Evolutionary conservation across 2,329 filamentous ascomycete genomes (phyloP), one percentile per base, ranked within the genome.

Genomic region (Paecilomyces dactylethromorphus): DNA sequence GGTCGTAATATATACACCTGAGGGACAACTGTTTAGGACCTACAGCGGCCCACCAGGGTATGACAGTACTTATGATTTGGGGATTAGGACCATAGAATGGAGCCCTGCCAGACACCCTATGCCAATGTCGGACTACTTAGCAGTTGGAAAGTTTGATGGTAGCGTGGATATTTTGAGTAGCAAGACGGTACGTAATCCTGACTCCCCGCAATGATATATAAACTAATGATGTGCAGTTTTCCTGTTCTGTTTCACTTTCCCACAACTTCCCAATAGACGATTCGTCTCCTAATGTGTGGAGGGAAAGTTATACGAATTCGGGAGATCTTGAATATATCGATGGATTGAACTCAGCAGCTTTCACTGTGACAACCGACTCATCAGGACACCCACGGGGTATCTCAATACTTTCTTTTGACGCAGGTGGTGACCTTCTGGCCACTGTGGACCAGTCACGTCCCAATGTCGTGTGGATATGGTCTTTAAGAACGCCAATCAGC

Each of bases 21-120:
- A 86, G 64, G 84, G 83, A 1, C 78, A 86, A 62, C 73, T 81
- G 3, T 87, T 82, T 69, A 78, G 82, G 57, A 81, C 79, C 0
- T 83, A 82, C 61, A 73, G 73, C 3, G 77, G 78, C 3, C 66
- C 69, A 6, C 60, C 68, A 4, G 73, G 73, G 12, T 66, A 74
- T 3, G 71, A 72, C 53, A 68, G 65, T 22, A 69, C 76, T 3
- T 67, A 73, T 59, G 80, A 81, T 33, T 65, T 83, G 21, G 82
- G 82, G 0, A 76, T 83, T 32, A 81, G 76, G 65, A 76, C 72
- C 4, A 73, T 84, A 45, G 80, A 82, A 71, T 84, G 82, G 82
- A 74, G 78, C 31, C 77, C 81, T 18, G 69, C 74, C n/a, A 56
- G 58, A 56, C 53, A 53, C 4, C 55, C 58, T 2, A 63, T 56